Conservation (phyloP, 164 flowering plant genomes). For the grape (Vitis vinifera) region DNA sequence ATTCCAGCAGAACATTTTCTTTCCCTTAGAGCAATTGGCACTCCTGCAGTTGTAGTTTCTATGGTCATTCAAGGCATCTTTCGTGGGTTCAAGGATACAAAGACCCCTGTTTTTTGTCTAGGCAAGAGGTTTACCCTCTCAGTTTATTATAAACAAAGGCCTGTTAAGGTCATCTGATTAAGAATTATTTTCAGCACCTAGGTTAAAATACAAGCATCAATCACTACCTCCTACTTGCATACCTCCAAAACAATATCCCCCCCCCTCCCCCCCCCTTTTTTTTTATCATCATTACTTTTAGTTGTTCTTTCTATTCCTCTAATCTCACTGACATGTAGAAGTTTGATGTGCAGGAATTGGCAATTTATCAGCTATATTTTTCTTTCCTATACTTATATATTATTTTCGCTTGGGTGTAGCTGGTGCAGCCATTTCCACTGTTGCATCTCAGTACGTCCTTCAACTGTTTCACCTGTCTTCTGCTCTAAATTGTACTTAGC, state of each 20-base stretch:
- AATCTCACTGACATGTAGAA: slow-evolving; percentile 2
- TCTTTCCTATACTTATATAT: slow-evolving; percentile 77
- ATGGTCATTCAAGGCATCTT: slow-evolving; percentile 88
- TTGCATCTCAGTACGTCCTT: slow-evolving; percentile 79
- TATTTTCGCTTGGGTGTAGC: slow-evolving; percentile 60
- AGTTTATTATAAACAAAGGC: too few relatives aligned
- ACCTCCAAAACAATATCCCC: background rate
- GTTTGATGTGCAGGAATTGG: slow-evolving; percentile 66
- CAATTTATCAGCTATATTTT: slow-evolving; percentile 61
- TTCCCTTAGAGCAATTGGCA: slow-evolving; percentile 83
- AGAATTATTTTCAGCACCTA: too few relatives aligned
- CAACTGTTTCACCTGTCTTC: slow-evolving; percentile 4
- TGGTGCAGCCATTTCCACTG: slow-evolving; percentile 93
- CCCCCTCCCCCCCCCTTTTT: background rate
- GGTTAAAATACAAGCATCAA: too few relatives aligned
- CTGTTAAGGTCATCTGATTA: too few relatives aligned
- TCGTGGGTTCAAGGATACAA: slow-evolving; percentile 93
- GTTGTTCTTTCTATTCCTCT: background rate
- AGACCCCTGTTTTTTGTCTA: slow-evolving; percentile 79
- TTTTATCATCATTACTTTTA: background rate
- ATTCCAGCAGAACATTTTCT: slow-evolving; percentile 71
- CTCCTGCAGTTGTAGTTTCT: slow-evolving; percentile 90
- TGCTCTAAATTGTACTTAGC: background rate
- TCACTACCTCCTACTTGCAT: too few relatives aligned
- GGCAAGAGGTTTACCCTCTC: slow-evolving; percentile 48